Conservation (phyloP, 768 basidiomycete species). For the Trametes punicea region DNA sequence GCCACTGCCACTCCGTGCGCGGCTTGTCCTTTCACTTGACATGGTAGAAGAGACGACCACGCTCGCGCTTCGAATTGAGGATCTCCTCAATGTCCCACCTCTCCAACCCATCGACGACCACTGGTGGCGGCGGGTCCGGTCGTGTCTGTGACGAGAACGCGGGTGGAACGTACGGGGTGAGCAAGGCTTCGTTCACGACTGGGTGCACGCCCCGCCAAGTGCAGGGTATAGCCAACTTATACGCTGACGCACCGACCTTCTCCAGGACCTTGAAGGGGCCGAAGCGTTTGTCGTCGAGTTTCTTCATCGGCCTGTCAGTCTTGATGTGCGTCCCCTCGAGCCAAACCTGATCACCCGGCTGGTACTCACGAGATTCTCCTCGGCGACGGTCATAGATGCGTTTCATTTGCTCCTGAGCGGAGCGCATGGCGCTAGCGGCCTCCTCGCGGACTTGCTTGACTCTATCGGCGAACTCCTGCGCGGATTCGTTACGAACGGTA, state of each 20-base stretch:
- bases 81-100: not conserved
- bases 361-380: not conserved
- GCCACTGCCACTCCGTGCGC: not conserved
- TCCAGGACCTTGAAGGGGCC: not conserved
- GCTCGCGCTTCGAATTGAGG: not conserved
- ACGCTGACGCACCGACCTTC: not conserved
- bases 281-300: not conserved
- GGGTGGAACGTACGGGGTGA: not conserved
- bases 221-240: not conserved
- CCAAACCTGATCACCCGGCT: not conserved
- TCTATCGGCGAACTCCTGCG: not conserved
- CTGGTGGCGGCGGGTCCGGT: not conserved
- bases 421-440: slow-evolving; percentile 12
- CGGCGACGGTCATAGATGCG: not conserved
- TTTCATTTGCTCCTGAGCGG: slow-evolving; percentile 13
- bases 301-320: not conserved
- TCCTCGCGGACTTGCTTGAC: not conserved
- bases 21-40: not conserved
- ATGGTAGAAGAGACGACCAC: not conserved
- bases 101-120: not conserved
- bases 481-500: slow-evolving; percentile 3
- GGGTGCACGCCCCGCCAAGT: not conserved
- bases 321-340: not conserved
- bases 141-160: not conserved
- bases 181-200: not conserved